These are phyloP conservation scores for Terana coerulea DNA, from an alignment of 768 basidiomycete genomes.

Conservation along the genomic window DNA sequence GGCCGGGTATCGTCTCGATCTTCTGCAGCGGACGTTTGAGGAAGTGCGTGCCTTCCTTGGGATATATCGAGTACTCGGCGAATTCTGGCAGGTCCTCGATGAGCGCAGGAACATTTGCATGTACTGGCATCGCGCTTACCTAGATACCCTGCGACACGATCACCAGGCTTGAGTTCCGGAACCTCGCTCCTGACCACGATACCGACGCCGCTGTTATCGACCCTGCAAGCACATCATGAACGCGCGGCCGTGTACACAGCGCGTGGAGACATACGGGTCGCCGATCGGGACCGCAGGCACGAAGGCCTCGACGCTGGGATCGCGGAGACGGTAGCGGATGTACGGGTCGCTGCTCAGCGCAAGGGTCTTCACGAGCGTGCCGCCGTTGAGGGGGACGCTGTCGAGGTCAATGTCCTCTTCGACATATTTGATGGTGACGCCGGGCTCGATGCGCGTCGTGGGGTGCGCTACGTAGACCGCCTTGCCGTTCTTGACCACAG, in stretches of 20 bases:
- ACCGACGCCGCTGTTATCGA: not conserved
- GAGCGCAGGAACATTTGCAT: not conserved
- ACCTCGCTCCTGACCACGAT: not conserved
- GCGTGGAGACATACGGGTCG: not conserved
- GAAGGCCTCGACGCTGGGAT: not conserved
- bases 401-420: slow-evolving; percentile 11
- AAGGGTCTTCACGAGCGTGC: slow-evolving; percentile 14
- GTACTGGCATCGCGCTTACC: not conserved
- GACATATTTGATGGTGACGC: not conserved
- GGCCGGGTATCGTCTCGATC: not conserved
- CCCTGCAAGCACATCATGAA: not conserved
- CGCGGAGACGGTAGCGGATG: slow-evolving; percentile 7
- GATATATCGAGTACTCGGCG: slow-evolving; percentile 6
- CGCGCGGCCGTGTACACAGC: not conserved
- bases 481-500: no score
- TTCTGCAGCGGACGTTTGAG: slow-evolving; percentile 1
- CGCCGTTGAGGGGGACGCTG: slow-evolving; percentile 11
- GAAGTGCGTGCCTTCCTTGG: not conserved
- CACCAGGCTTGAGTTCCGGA: not conserved
- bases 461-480: no score
- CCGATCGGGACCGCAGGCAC: not conserved
- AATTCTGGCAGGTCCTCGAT: slow-evolving; percentile 2
- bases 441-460: not conserved
- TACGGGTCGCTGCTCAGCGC: slow-evolving; percentile 14
- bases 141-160: not conserved